phyloP scores from a whole-genome alignment of 1,284 basidiomycete species.

The Sporisorium reilianum region DNA sequence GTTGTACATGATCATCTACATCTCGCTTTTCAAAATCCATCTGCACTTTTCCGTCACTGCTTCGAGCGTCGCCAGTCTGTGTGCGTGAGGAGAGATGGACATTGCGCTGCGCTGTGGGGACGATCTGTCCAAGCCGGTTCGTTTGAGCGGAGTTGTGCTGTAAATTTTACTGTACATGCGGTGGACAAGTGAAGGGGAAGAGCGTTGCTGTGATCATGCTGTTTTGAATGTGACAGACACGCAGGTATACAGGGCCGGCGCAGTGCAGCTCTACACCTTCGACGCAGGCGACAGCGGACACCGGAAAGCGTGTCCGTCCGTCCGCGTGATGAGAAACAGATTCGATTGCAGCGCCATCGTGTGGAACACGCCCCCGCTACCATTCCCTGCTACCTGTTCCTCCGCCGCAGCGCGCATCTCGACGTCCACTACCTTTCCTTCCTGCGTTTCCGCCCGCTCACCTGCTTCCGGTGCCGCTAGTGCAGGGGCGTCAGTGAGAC shows the following conservation, averaged over 20 bases:
- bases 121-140: no score
- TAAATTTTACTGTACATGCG: no score
- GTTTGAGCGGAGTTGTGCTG: no score
- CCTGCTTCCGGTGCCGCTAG: not conserved
- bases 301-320: constrained; percentile 18
- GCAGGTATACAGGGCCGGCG: no score
- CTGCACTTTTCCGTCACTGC: not conserved
- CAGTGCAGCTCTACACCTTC: not conserved
- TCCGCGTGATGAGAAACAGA: constrained; percentile 16
- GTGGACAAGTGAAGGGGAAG: no score
- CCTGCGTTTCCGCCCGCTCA: not conserved
- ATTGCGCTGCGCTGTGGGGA: not conserved
- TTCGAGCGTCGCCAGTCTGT: not conserved
- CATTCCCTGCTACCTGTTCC: no score
- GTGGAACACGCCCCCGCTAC: not conserved
- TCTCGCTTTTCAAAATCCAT: constrained; percentile 45
- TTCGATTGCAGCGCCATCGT: constrained; percentile 12
- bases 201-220: no score
- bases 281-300: not conserved
- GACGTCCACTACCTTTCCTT: not conserved
- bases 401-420: no score
- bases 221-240: no score
- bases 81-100: not conserved
- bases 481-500: not conserved
- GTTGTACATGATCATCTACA: constrained; percentile 18